These are phyloP conservation scores for Cercophora scortea DNA, from an alignment of 495 filamentous ascomycete genomes.

Conservation along the genomic window DNA sequence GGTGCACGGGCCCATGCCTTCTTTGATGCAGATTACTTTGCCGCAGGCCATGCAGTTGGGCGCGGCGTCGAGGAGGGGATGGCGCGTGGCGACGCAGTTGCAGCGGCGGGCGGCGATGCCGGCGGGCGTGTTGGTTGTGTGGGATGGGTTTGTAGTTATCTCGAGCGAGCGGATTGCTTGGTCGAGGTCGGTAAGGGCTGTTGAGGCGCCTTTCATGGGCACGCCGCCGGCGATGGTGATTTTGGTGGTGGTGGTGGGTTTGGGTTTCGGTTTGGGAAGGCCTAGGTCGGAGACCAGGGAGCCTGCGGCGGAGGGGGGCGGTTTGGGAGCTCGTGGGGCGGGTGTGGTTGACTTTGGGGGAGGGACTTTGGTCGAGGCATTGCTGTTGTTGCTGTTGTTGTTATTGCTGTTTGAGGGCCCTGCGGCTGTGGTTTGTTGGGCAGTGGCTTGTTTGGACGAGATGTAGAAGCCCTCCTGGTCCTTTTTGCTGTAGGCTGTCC, in stretches of 20 bases:
- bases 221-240: constrained; percentile 62
- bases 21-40: constrained; percentile 93
- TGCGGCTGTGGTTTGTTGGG: constrained; percentile 7
- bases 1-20: constrained; percentile 90
- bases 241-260: constrained; percentile 38
- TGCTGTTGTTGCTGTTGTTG: background rate
- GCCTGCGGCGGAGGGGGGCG: constrained; percentile 63
- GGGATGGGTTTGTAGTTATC: constrained; percentile 75
- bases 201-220: constrained; percentile 69
- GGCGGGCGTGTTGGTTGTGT: constrained; percentile 33
- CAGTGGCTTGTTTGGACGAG: constrained; percentile 16
- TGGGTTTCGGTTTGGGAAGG: constrained; percentile 48
- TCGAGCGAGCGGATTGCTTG: constrained; percentile 87
- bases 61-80: constrained; percentile 76
- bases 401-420: constrained; percentile 20
- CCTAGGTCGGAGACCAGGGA: constrained; percentile 71
- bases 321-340: constrained; percentile 33
- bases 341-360: constrained; percentile 27
- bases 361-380: constrained; percentile 2
- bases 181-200: constrained; percentile 74
- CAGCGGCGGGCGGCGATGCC: constrained; percentile 55
- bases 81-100: constrained; percentile 75
- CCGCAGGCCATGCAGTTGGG: constrained; percentile 92
- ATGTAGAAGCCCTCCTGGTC: constrained; percentile 33
- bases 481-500: constrained; percentile 36